Evolutionary conservation across 1,284 basidiomycete genomes (phyloP).

Genomic region (Inonotus obliquus): DNA sequence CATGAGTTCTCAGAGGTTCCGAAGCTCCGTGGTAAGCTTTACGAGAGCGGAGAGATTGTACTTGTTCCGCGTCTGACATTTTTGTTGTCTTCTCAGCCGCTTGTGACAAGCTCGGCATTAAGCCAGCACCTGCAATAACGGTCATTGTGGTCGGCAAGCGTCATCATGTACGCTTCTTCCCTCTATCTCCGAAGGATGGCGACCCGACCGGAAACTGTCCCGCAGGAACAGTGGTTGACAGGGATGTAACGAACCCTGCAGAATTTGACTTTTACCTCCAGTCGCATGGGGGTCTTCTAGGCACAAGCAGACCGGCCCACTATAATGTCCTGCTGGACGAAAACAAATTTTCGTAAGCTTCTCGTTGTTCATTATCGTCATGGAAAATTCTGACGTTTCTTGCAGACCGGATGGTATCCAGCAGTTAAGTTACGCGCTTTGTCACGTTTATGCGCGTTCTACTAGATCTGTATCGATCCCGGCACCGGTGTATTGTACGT

Average conservation of each 20-base stretch:
- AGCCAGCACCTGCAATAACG: constrained; percentile 54
- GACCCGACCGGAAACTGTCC: constrained; percentile 68
- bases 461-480: constrained; percentile 83
- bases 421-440: constrained; percentile 67
- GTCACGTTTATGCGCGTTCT: constrained; percentile 77
- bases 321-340: constrained; percentile 64
- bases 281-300: constrained; percentile 66
- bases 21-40: constrained; percentile 48
- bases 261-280: constrained; percentile 82
- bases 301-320: constrained; percentile 59
- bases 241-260: constrained; percentile 63
- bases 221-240: constrained; percentile 72
- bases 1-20: constrained; percentile 44
- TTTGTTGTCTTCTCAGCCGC: constrained; percentile 38
- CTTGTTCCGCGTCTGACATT: not conserved
- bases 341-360: constrained; percentile 43
- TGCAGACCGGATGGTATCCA: constrained; percentile 62
- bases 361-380: constrained; percentile 22
- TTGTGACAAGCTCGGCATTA: constrained; percentile 48
- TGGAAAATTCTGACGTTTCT: constrained; percentile 9
- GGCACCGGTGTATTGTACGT: constrained; percentile 77
- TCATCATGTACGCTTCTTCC: constrained; percentile 77
- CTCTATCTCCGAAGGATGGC: constrained; percentile 42
- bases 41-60: constrained; percentile 4
- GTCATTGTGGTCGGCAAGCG: constrained; percentile 71